Evolutionary conservation across 306 rosid genomes (phyloP), one percentile per base, ranked within the genome.

Genomic region (Hippophae rhamnoides): DNA sequence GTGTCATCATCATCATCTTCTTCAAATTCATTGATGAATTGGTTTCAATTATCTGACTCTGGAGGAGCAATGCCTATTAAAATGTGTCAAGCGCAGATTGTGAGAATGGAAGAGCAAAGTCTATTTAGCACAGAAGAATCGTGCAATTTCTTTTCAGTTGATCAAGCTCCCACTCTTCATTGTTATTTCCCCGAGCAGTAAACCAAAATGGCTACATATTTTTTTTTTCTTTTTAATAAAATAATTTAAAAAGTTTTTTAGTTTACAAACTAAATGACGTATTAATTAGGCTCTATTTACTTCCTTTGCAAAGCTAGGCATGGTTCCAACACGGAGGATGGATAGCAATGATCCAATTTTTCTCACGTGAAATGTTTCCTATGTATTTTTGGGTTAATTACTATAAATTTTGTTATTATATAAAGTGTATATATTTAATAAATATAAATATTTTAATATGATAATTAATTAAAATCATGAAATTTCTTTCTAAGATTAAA

Each of bases 101-200:
- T 70, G 76, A 80, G 76, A 64, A 66, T 64, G 70, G 89, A 79
- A 40, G 93, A 85, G 54, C 85, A 77, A 61, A 75, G 56, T 55
- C 63, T 81, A 60, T 72, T 76, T 52, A 58, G 54, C 40, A 25
- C 71, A 47, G 85, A 70, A 10, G 89, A 81, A 56, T 61, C 78
- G 18, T 80, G 77, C 63, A 73, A 68, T 81, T 86, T 86, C 82
- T 79, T 73, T 67, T 81, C 95, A 13, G 86, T 83, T 13, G 95
- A 86, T 76, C 95, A 83, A 67, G 88, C 86, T 63, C 95, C 95
- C 11, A 74, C 76, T 46, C 82, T 86, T 61, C 81, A 69, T 10
- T 80, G 76, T 79, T 73, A 66, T 61, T 54, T 64, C 43, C 55
- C 66, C 40, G 65, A 74, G 54, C 73, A 70, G 57, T 64, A 40